Conservation (phyloP, 1,139 yeast genomes). For the Scheffersomyces illinoinensis region DNA sequence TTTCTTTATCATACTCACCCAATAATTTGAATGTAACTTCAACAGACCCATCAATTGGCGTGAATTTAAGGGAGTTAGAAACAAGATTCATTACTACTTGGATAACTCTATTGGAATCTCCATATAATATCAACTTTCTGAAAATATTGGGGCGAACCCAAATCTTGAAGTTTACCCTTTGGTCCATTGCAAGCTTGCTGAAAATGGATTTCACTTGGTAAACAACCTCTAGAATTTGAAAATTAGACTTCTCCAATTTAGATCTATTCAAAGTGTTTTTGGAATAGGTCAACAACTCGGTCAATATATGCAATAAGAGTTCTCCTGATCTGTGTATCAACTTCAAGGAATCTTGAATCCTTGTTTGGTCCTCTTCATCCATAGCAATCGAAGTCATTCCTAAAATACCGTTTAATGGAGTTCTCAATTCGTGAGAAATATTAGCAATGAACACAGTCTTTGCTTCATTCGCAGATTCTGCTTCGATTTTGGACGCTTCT, state of each 20-base stretch:
- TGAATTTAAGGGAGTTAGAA: constrained; percentile 84
- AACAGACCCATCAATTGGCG: constrained; percentile 84
- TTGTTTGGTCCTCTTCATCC: constrained; percentile 71
- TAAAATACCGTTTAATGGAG: constrained; percentile 92
- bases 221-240: constrained; percentile 73
- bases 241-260: constrained; percentile 78
- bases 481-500: constrained; percentile 85
- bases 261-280: constrained; percentile 86
- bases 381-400: constrained; percentile 96
- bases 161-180: constrained; percentile 64
- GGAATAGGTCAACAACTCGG: constrained; percentile 85
- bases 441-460: constrained; percentile 94
- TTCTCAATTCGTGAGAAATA: constrained; percentile 90
- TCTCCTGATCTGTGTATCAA: constrained; percentile 89
- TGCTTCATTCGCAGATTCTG: constrained; percentile 93
- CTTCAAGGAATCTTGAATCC: constrained; percentile 66
- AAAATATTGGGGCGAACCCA: constrained; percentile 59
- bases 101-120: constrained; percentile 83
- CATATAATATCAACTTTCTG: constrained; percentile 66
- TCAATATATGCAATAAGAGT: constrained; percentile 77
- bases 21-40: constrained; percentile 63
- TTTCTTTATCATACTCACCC: constrained; percentile 66
- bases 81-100: constrained; percentile 88
- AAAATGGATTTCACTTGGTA: constrained; percentile 86
- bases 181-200: constrained; percentile 78